A percentile compares a stretch with the other conserved stretches of the same genome.
Conservation (phyloP, 176 grass and related monocot genomes). For the Saccharum spontaneum region DNA sequence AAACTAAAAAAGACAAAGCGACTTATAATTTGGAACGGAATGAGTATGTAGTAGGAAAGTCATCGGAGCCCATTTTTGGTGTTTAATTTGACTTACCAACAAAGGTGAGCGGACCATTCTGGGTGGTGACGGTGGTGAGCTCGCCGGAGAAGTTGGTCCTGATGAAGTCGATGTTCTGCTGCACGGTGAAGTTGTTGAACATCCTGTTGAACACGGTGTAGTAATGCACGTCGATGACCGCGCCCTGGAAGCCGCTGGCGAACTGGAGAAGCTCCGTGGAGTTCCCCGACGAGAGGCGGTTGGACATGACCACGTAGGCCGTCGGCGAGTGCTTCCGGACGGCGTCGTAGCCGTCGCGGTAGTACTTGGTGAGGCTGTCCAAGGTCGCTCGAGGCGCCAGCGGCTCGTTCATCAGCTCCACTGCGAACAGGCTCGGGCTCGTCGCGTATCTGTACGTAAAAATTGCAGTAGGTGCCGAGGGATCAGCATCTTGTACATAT, state of each 20-base stretch:
- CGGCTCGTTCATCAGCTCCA: slow-evolving; percentile 85
- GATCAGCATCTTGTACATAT: background rate
- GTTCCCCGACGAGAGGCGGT: slow-evolving; percentile 30
- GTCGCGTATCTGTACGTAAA: slow-evolving; percentile 42
- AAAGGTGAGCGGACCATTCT: slow-evolving; percentile 49
- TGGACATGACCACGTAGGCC: slow-evolving; percentile 78
- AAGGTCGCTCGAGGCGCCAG: slow-evolving; percentile 36
- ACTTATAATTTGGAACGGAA: too few species aligned
- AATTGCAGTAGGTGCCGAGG: background rate
- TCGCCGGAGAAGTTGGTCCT: slow-evolving; percentile 14
- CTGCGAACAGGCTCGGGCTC: slow-evolving; percentile 42
- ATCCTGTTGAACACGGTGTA: slow-evolving; percentile 40
- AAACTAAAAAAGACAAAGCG: too few species aligned
- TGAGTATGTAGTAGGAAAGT: background rate
- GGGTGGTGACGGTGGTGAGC: slow-evolving; percentile 7
- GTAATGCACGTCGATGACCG: slow-evolving; percentile 66
- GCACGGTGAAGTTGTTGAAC: slow-evolving; percentile 34
- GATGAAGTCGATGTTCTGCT: slow-evolving; percentile 65
- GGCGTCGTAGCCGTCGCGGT: slow-evolving; percentile 53
- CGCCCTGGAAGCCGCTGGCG: background rate
- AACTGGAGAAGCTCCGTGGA: slow-evolving; percentile 43
- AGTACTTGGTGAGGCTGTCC: slow-evolving; percentile 61
- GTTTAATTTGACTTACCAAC: slow-evolving; percentile 33
- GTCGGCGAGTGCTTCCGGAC: slow-evolving; percentile 45
- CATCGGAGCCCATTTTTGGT: background rate